Percentiles rank a stretch among this genome's conserved stretches.
phyloP scores from a whole-genome alignment of 2,329 filamentous ascomycete genomes.

The Colletotrichum spaethianum region DNA sequence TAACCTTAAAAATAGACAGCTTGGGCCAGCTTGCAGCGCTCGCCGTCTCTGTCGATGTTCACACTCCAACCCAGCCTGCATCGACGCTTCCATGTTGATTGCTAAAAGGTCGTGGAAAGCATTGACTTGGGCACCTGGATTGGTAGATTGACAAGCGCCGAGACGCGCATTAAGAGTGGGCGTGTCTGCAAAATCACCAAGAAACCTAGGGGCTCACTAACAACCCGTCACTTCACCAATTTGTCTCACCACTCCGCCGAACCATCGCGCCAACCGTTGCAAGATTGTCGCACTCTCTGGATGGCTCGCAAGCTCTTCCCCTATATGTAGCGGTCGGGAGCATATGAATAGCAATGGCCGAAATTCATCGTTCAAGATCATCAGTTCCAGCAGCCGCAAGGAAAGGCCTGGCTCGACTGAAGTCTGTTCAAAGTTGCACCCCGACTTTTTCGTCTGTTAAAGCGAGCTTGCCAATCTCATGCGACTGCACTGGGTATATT shows the following conservation, averaged over 20 bases:
- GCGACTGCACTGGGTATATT: background rate
- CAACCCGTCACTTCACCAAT: conserved; percentile 4
- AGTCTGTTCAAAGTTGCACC: background rate
- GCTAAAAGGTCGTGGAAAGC: background rate
- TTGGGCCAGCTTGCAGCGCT: background rate
- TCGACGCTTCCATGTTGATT: conserved; percentile 10
- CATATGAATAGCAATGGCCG: background rate
- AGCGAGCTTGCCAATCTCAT: background rate
- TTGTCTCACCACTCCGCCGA: conserved; percentile 24
- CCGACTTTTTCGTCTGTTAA: background rate
- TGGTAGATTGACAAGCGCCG: background rate
- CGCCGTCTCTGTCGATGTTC: background rate
- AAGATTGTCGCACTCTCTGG: background rate
- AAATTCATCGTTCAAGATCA: background rate
- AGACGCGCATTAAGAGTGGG: background rate
- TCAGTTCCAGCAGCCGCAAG: background rate
- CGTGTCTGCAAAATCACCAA: conserved; percentile 20
- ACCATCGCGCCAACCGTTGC: conserved; percentile 33
- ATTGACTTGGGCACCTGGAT: background rate
- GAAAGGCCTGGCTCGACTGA: no score
- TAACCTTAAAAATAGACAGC: conserved; percentile 15
- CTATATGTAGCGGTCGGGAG: background rate
- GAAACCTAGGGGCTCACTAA: conserved; percentile 24
- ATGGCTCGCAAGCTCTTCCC: conserved; percentile 10
- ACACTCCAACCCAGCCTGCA: background rate